Percentiles rank a stretch among this genome's conserved stretches.
Conservation (phyloP, 768 basidiomycete species). For the Cubamyces sp. region DNA sequence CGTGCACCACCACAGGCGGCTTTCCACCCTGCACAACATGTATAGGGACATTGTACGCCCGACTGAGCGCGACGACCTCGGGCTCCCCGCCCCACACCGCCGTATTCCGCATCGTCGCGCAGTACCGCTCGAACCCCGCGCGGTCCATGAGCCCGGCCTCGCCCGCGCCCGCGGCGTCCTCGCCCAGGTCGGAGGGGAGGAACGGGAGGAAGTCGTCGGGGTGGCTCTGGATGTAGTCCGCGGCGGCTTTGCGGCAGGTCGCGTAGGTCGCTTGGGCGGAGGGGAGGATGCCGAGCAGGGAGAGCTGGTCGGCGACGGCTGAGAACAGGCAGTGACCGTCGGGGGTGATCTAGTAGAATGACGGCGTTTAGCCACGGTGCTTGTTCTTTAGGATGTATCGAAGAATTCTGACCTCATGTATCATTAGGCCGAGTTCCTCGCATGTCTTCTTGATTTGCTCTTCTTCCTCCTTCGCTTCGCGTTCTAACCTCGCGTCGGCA, state of each 20-base stretch:
- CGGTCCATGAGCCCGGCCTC: slow-evolving; percentile 74
- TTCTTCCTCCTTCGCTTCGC: slow-evolving; percentile 71
- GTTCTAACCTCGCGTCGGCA: slow-evolving; percentile 60
- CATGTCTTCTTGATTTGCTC: slow-evolving; percentile 65
- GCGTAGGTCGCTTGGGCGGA: slow-evolving; percentile 60
- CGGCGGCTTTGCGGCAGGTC: slow-evolving; percentile 67
- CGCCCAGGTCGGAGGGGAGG: slow-evolving; percentile 73
- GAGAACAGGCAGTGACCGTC: slow-evolving; percentile 98
- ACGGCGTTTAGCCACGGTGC: background rate
- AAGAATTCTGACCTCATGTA: slow-evolving; percentile 58
- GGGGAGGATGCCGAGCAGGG: slow-evolving; percentile 68
- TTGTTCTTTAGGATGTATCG: background rate
- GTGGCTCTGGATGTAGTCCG: slow-evolving; percentile 80
- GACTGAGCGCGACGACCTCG: slow-evolving; percentile 89
- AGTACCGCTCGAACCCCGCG: slow-evolving; percentile 72
- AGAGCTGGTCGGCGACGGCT: slow-evolving; percentile 90
- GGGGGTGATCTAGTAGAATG: slow-evolving; percentile 70
- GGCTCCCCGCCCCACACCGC: slow-evolving; percentile 98
- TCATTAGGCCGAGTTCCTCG: slow-evolving; percentile 63
- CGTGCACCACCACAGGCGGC: slow-evolving; percentile 84
- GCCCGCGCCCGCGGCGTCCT: slow-evolving; percentile 66
- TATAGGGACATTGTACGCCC: slow-evolving; percentile 81
- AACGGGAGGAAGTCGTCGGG: slow-evolving; percentile 93
- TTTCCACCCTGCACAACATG: slow-evolving; percentile 86
- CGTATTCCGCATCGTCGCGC: slow-evolving; percentile 75